Base-by-base conservation (phyloP, 441 rosid species). In the Populus hybrid region DNA sequence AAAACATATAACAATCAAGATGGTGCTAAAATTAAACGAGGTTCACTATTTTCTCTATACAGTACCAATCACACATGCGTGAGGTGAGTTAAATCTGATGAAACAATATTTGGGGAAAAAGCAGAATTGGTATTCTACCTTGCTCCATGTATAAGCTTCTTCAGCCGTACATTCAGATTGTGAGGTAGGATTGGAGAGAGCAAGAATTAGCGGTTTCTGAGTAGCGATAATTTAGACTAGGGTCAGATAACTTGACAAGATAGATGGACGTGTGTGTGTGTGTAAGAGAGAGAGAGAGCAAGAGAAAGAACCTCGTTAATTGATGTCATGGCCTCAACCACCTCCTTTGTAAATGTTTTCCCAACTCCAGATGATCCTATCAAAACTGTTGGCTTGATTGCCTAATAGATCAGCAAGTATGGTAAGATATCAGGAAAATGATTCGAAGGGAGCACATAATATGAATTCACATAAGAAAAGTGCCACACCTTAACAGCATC, bases 111-210 rank as follows among this genome's bases (percentile, higher is more conserved):
- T 4, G 28, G 59, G 21, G 28, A 34, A 3, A 68, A 68, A 20
- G 26, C 21, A 12, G 11, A 40, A 28, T 26, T 32, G 20, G 46
- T 28, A 5, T 23, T 38, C 12, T 88, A 93, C 99, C 97, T 92
- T 79, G 80, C 87, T 91, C 99, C 99, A 95, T 67, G 91, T 84
- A 84, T 95, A 94, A 75, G 99, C 99, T 86, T 95, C 97, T 85
- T 94, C 97, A 16, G 99, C 99, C 7, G 97, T 95, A 77, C 99
- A 95, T 83, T 95, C 99, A 21, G 99, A 90, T 83, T 95, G 99
- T 24, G 99, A 92, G 70, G 98, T 95, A 34, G 98, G 99, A 80
- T 95, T 95, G 73, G 99, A 95, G 63, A 95, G 92, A 76, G 99
- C 97, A 78, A 94, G 90, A 80, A 95, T 90, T 75, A 95, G 81